These are phyloP conservation scores for Lepidium didymum DNA, from an alignment of 345 rosid species.

Conservation along the genomic window DNA sequence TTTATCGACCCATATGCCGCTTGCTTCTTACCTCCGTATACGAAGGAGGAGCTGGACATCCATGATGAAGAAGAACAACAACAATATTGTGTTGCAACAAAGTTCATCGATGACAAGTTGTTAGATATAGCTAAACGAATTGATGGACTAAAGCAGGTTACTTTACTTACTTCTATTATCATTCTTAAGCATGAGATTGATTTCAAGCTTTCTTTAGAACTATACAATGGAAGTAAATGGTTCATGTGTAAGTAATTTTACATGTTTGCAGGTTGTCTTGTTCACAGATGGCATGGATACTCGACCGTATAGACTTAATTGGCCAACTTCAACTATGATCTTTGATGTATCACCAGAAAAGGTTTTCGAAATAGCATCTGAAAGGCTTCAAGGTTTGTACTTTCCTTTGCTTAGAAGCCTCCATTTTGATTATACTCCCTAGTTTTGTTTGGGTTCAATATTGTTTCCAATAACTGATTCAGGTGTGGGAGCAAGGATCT, in stretches of 20 bases:
- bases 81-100: slow-evolving; percentile 74
- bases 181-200: not conserved
- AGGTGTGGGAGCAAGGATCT: slow-evolving; percentile 87
- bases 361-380: slow-evolving; percentile 47
- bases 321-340: slow-evolving; percentile 80
- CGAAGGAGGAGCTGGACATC: slow-evolving; percentile 40
- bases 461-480: slow-evolving; percentile 3
- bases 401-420: not conserved
- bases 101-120: slow-evolving; percentile 76
- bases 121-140: slow-evolving; percentile 46
- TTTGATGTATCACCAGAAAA: slow-evolving; percentile 69
- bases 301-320: slow-evolving; percentile 80
- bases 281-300: slow-evolving; percentile 94
- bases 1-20: slow-evolving; percentile 80
- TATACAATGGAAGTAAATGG: not conserved
- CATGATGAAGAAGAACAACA: slow-evolving; percentile 30
- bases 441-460: not conserved
- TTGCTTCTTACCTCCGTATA: slow-evolving; percentile 53
- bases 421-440: not conserved
- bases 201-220: not conserved
- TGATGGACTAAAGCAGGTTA: slow-evolving; percentile 82
- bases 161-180: not conserved
- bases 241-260: not conserved
- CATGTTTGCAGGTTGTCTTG: slow-evolving; percentile 64
- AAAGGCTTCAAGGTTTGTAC: slow-evolving; percentile 60